A percentile compares a stretch with the other conserved stretches of the same genome.
Evolutionary conservation across 805 yeast genomes (phyloP).

Genomic region (Ogataea zsoltii): DNA sequence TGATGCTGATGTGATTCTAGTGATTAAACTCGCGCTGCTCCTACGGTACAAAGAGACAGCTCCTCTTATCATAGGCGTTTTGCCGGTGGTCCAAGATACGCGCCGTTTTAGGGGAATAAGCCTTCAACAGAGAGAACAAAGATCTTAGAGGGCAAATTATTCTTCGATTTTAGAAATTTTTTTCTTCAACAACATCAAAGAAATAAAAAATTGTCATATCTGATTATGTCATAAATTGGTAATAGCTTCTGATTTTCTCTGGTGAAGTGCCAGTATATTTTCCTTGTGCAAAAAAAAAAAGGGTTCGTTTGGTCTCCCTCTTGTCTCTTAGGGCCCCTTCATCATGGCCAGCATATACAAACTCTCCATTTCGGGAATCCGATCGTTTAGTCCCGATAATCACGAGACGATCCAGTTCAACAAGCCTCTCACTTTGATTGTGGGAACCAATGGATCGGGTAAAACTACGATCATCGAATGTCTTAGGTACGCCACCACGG

Average conservation of each 20-base stretch:
- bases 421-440: constrained; percentile 86
- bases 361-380: constrained; percentile 79
- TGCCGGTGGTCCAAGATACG: too few species aligned
- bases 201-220: too few species aligned
- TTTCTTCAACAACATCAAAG: too few species aligned
- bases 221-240: too few species aligned
- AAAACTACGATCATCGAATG: constrained; percentile 96
- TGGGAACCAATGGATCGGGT: constrained; percentile 96
- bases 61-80: constrained; percentile 3
- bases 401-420: constrained; percentile 88
- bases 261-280: too few species aligned
- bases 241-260: too few species aligned
- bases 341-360: constrained; percentile 48
- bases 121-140: background rate
- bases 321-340: background rate
- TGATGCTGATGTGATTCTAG: background rate
- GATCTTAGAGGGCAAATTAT: background rate
- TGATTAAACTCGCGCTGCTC: background rate
- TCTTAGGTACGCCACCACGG: constrained; percentile 90
- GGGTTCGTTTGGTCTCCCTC: background rate
- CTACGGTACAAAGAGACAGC: background rate
- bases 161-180: too few species aligned
- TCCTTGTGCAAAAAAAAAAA: too few species aligned
- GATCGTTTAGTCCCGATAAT: constrained; percentile 86
- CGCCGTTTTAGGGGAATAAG: too few species aligned